Evolutionary conservation across 1,284 basidiomycete genomes (phyloP).

Genomic region (Athelia psychrophila): DNA sequence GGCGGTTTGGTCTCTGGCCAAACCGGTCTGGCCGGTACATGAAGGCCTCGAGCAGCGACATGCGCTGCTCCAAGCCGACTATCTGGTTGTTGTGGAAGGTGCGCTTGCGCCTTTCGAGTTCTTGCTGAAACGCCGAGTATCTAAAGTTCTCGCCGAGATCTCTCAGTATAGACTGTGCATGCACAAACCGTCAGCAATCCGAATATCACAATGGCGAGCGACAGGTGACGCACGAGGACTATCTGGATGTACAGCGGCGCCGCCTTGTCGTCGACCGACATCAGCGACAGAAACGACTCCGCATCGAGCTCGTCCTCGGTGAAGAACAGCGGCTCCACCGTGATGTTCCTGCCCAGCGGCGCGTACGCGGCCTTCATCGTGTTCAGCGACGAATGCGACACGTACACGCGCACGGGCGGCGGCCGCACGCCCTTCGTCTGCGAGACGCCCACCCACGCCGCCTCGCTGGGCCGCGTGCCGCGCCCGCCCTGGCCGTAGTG

Average conservation of each 20-base stretch:
- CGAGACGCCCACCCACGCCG: constrained; percentile 54
- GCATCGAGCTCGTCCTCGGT: constrained; percentile 64
- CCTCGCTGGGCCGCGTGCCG: constrained; percentile 56
- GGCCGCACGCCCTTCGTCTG: constrained; percentile 32
- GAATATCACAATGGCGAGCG: no score
- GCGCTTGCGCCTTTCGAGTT: constrained; percentile 43
- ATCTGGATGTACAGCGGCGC: constrained; percentile 68
- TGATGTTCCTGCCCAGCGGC: constrained; percentile 44
- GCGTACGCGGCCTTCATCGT: constrained; percentile 58
- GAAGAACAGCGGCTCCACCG: constrained; percentile 55
- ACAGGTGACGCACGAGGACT: constrained; percentile 46
- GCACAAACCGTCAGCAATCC: no score
- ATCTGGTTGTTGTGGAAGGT: constrained; percentile 52
- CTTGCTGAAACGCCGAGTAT: constrained; percentile 42
- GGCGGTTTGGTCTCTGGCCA: constrained; percentile 2
- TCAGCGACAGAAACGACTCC: constrained; percentile 62
- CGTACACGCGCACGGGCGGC: constrained; percentile 55
- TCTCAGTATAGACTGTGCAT: constrained; percentile 38
- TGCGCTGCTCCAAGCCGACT: constrained; percentile 53
- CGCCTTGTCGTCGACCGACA: constrained; percentile 57
- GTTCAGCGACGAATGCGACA: constrained; percentile 57
- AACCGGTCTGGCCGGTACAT: constrained; percentile 26
- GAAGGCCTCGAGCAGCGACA: constrained; percentile 54
- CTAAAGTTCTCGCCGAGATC: constrained; percentile 46
- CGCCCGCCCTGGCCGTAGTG: constrained; percentile 68